Evolutionary conservation across 2,329 filamentous ascomycete species (phyloP), one percentile per base, ranked within the genome.

Genomic region (Ceratocystis huliohia): DNA sequence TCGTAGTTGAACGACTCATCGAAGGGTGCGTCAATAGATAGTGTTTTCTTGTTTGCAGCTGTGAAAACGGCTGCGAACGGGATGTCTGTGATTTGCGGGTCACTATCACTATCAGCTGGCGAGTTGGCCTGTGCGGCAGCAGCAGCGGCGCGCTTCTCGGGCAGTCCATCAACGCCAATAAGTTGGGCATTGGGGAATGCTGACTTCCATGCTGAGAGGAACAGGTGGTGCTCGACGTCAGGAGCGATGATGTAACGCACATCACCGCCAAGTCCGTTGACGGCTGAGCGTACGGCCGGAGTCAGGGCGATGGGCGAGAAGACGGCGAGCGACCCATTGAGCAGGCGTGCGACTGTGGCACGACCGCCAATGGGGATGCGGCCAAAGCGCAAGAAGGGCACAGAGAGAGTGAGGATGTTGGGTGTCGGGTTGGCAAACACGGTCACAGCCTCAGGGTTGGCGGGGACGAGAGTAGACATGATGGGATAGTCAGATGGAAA

Each of bases 171-270:
- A 0, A 90, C 88, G 0, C 86, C 93, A 71, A 97, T 83, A 61
- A 99, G 81, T 71, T 87, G 86, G 41, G 93, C 92, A 53, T 82
- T 75, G 0, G 93, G 92, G 74, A 84, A 97, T 30, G 84, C 88
- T 62, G 82, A 78, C 72, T 88, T 85, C 93, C 94, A 99, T 62
- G 89, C 81, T 0, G 88, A 87, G 65, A 99, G 75, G 79, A 94
- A 95, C 74, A 99, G 90, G 81, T 99, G 94, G 76, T 99, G 94
- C 78, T 99, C 91, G 64, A 89, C 81, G 75, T 99, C 94, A 0
- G 88, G 84, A 0, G 94, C 93, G 30, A 93, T 80, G 70, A 99
- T 86, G 80, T 97, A 97, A 70, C 82, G 83, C 64, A 96, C 84
- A 15, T 84, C 81, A 63, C 86, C 86, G 69, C 86, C 86, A 66